Evolutionary conservation across 2,329 filamentous ascomycete species (phyloP).

Genomic region (Beauveria caledonica): DNA sequence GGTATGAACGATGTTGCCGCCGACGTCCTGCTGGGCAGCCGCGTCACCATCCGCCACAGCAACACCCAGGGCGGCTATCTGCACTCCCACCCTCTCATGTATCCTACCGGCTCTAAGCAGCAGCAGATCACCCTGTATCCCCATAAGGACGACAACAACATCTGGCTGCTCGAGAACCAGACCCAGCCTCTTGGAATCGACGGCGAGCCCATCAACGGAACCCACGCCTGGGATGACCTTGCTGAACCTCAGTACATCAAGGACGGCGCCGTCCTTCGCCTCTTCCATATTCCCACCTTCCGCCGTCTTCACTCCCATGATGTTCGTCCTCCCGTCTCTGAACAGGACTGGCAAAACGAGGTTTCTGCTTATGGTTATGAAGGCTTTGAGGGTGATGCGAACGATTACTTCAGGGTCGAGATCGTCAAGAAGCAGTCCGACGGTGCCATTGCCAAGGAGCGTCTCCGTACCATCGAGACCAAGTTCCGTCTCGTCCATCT

Average conservation of each 20-base stretch:
- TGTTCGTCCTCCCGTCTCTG: conserved; percentile 74
- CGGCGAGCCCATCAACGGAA: conserved; percentile 71
- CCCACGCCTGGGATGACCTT: conserved; percentile 72
- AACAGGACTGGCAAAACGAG: conserved; percentile 92
- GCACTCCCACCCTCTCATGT: conserved; percentile 96
- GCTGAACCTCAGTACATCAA: conserved; percentile 60
- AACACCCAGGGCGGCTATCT: conserved; percentile 98
- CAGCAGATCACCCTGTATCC: conserved; percentile 98
- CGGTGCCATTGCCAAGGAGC: conserved; percentile 68
- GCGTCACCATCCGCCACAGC: conserved; percentile 79
- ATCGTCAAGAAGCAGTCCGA: conserved; percentile 88
- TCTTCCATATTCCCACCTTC: conserved; percentile 78
- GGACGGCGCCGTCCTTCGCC: conserved; percentile 70
- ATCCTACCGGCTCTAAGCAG: conserved; percentile 93
- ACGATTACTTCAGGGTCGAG: conserved; percentile 90
- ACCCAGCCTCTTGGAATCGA: conserved; percentile 77
- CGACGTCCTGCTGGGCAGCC: conserved; percentile 83
- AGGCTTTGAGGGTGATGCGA: conserved; percentile 93
- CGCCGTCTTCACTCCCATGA: conserved; percentile 95
- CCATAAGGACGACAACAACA: conserved; percentile 97
- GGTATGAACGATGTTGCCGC: conserved; percentile 91
- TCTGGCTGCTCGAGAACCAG: conserved; percentile 91
- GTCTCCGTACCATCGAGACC: conserved; percentile 86
- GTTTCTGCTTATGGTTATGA: conserved; percentile 96
- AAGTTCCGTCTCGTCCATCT: conserved; percentile 93